Evolutionary conservation across 257 asterid genomes (phyloP).

Genomic region (Avicennia marina): DNA sequence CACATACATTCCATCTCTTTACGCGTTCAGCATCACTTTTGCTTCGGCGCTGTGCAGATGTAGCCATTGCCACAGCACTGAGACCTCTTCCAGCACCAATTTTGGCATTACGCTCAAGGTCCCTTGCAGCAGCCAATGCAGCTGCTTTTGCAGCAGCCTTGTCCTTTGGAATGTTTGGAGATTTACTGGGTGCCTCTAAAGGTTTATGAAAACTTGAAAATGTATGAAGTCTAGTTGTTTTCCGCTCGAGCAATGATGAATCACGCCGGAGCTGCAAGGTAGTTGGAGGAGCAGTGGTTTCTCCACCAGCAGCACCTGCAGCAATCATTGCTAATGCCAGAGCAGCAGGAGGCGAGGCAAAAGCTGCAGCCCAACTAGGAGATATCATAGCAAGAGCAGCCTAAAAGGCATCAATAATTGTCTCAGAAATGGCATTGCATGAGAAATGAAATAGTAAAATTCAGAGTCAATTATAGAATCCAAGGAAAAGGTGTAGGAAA

Average conservation of each 20-base stretch:
- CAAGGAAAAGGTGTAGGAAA: slow-evolving; percentile 3
- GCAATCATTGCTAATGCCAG: slow-evolving; percentile 98
- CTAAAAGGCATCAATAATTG: slow-evolving; percentile 32
- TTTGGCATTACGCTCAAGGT: slow-evolving; percentile 94
- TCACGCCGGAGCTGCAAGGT: slow-evolving; percentile 84
- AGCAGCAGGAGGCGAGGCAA: slow-evolving; percentile 99
- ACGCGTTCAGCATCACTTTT: slow-evolving; percentile 84
- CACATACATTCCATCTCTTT: slow-evolving; percentile 93
- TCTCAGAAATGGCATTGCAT: slow-evolving; percentile 22
- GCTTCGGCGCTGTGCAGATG: slow-evolving; percentile 84
- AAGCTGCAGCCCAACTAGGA: slow-evolving; percentile 98
- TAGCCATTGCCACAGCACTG: slow-evolving; percentile 99
- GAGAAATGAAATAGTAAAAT: slow-evolving; percentile 16
- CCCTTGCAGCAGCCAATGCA: slow-evolving; percentile 99
- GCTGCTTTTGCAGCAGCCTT: slow-evolving; percentile 99
- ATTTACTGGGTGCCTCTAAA: slow-evolving; percentile 65
- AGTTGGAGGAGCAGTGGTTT: slow-evolving; percentile 55
- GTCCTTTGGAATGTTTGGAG: slow-evolving; percentile 75
- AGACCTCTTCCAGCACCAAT: slow-evolving; percentile 99
- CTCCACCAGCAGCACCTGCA: slow-evolving; percentile 99
- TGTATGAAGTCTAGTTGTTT: slow-evolving; percentile 69
- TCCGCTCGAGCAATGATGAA: slow-evolving; percentile 86
- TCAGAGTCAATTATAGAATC: background rate
- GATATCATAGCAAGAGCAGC: slow-evolving; percentile 97
- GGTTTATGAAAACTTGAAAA: slow-evolving; percentile 96